Percentiles rank a stretch among this genome's conserved stretches.
These are phyloP conservation scores for Trichoderma sp. DNA, from an alignment of 2,329 filamentous ascomycete genomes.

Conservation along the genomic window DNA sequence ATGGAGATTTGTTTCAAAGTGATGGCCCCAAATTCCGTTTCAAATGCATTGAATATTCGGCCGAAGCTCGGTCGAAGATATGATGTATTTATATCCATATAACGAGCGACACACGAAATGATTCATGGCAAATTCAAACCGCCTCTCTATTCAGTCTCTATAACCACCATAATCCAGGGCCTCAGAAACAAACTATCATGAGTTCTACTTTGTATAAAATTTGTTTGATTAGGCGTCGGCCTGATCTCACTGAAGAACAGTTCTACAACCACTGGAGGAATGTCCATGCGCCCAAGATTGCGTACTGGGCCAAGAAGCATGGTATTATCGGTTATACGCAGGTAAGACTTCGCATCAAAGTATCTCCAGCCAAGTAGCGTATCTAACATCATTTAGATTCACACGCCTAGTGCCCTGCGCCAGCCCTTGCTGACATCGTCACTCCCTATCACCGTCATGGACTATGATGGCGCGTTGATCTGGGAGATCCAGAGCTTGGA, in stretches of 20 bases:
- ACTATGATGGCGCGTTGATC: slow-evolving; percentile 15
- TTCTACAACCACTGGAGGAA: slow-evolving; percentile 16
- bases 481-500: slow-evolving; percentile 17
- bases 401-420: not conserved
- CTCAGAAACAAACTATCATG: not conserved
- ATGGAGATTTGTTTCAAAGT: too few species aligned
- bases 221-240: not conserved
- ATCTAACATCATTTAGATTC: not conserved
- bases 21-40: too few species aligned
- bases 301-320: slow-evolving; percentile 13
- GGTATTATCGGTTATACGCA: slow-evolving; percentile 13
- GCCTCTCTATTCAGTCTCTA: not conserved
- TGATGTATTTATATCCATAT: not conserved
- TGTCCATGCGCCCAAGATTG: slow-evolving; percentile 14
- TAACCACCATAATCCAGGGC: not conserved
- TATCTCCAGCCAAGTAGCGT: not conserved
- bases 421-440: not conserved
- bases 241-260: slow-evolving; percentile 16
- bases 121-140: not conserved
- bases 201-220: slow-evolving; percentile 1
- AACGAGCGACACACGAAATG: not conserved
- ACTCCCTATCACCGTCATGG: slow-evolving; percentile 4
- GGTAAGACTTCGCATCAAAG: not conserved
- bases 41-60: not conserved
- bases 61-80: not conserved